Base-by-base conservation (phyloP, 345 rosid species). In the Anacardium occidentale region DNA sequence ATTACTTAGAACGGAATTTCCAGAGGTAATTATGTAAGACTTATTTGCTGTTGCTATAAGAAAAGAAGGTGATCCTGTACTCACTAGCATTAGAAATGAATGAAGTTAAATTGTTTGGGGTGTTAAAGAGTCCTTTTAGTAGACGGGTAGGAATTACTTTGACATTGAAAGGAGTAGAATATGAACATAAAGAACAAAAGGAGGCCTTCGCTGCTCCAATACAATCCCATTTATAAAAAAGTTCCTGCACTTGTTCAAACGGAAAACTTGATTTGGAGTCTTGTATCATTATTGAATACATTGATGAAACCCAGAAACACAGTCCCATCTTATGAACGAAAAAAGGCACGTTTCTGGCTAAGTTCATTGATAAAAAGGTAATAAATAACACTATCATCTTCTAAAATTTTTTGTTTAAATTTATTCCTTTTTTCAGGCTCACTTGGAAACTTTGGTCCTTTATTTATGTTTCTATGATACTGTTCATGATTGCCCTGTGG, bases 261-360 rank as follows among this genome's bases (percentile, higher is more conserved):
- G 85, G 80, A 12, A 78, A 69, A 40, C 70, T 87, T 5, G 66
- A 84, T 0, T 69, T 76, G 0, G 88, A 88, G 69, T 88, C 92
- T 9, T 70, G 62, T 18, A 80, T 84, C 29, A 86, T 86, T 53
- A 70, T 86, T 25, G 85, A 88, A 71, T 88, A 86, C 78, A 84
- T 84, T 20, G 87, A 86, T 51, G 87, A 88, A 22, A 76, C 82
- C 1, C 86, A 87, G 90, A 81, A 78, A 52, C 18, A 73, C 29
- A 60, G 64, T 70, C 72, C 81, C 74, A n/a, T 84, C 90, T 22
- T 72, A 75, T 34, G 85, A 84, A 14, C 75, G 81, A 51, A 86
- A 88, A 62, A 54, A 52, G 60, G 88, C 82, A 1, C 88, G 85
- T 20, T 84, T 88, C 78, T 88, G 90, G 85, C 87, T 14, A 81